Conservation (phyloP, 2,329 filamentous ascomycete species). For the Fusarium bactridioides region DNA sequence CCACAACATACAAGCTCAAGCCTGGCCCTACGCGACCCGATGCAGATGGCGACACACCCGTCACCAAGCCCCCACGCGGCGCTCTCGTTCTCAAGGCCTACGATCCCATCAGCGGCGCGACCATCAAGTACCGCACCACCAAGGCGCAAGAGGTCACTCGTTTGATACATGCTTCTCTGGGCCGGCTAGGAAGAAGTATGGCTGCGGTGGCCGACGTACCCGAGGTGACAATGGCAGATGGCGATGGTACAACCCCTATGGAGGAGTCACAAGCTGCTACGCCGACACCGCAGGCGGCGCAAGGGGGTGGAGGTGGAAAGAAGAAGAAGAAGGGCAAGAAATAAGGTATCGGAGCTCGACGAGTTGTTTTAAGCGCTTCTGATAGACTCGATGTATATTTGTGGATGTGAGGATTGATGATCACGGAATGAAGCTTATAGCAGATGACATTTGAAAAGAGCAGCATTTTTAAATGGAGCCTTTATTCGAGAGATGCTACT, state of each 20-base stretch:
- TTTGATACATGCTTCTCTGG: constrained; percentile 75
- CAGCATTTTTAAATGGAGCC: not conserved
- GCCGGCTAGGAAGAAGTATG: constrained; percentile 76
- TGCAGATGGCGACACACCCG: constrained; percentile 40
- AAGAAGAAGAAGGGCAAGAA: constrained; percentile 65
- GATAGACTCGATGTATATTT: not conserved
- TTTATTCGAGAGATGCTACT: not conserved
- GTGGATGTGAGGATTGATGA: not conserved
- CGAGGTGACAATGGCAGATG: constrained; percentile 55
- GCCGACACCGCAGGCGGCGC: constrained; percentile 40
- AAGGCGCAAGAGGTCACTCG: constrained; percentile 91
- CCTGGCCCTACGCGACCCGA: constrained; percentile 45
- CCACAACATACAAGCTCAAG: constrained; percentile 86
- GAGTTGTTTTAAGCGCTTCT: not conserved
- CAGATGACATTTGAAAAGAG: not conserved
- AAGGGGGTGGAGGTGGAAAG: constrained; percentile 55
- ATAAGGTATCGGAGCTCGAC: constrained; percentile 49
- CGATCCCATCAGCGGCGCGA: constrained; percentile 81
- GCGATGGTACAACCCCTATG: constrained; percentile 39
- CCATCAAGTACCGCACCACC: constrained; percentile 89
- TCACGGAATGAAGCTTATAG: not conserved
- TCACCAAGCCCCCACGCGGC: constrained; percentile 64
- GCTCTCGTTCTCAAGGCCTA: constrained; percentile 87
- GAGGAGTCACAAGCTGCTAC: constrained; percentile 35
- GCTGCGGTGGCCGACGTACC: constrained; percentile 59